These are phyloP conservation scores for Colletotrichum eleusines DNA, from an alignment of 2,329 filamentous ascomycete species.

Conservation along the genomic window DNA sequence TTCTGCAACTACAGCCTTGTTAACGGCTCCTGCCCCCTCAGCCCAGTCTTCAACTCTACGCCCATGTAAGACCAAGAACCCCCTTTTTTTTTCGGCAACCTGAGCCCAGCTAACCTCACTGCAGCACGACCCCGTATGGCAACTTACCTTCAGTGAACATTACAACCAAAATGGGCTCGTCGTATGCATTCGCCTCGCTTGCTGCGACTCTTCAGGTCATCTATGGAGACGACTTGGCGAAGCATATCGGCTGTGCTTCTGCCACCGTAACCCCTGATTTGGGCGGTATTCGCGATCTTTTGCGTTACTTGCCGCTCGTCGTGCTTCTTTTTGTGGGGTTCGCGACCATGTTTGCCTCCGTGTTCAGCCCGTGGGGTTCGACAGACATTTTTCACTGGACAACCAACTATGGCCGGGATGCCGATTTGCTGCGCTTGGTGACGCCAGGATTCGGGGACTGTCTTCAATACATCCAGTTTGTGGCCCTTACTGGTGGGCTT, in stretches of 20 bases:
- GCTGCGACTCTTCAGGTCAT: slow-evolving; percentile 78
- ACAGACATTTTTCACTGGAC: slow-evolving; percentile 93
- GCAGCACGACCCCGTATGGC: slow-evolving; percentile 46
- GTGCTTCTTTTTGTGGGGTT: slow-evolving; percentile 84
- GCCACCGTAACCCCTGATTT: slow-evolving; percentile 88
- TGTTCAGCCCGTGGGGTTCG: slow-evolving; percentile 94
- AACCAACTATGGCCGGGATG: slow-evolving; percentile 96
- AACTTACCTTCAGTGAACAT: slow-evolving; percentile 79
- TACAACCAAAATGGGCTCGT: slow-evolving; percentile 79
- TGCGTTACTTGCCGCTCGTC: slow-evolving; percentile 82
- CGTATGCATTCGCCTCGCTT: slow-evolving; percentile 88
- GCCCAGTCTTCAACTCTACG: slow-evolving; percentile 73
- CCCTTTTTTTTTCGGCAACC: too few relatives aligned
- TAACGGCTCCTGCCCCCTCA: slow-evolving; percentile 79
- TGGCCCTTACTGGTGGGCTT: slow-evolving; percentile 87
- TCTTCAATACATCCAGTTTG: slow-evolving; percentile 95
- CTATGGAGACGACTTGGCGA: slow-evolving; percentile 75
- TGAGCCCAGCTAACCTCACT: slow-evolving; percentile 14
- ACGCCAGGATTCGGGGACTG: slow-evolving; percentile 98
- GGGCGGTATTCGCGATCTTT: slow-evolving; percentile 74
- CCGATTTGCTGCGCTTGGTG: slow-evolving; percentile 89
- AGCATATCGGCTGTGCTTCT: slow-evolving; percentile 82
- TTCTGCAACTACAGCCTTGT: slow-evolving; percentile 75
- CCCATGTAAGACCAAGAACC: slow-evolving; percentile 51
- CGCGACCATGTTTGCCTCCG: slow-evolving; percentile 85